Percentiles rank a stretch among this genome's conserved stretches.
These are phyloP conservation scores for Rubia balearica DNA, from an alignment of 305 asterid genomes.

Conservation along the genomic window DNA sequence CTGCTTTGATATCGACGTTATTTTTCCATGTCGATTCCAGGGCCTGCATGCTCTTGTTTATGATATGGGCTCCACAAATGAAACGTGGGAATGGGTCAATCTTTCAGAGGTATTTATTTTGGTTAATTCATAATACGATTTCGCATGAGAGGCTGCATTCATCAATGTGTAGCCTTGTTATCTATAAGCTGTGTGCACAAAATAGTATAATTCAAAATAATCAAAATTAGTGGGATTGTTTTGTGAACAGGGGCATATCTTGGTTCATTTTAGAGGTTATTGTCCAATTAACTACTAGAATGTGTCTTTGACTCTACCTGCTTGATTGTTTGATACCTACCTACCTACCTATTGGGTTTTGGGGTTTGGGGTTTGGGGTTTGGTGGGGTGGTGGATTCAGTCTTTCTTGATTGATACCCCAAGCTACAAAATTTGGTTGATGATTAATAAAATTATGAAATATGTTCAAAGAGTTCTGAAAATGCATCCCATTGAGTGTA, in stretches of 20 bases:
- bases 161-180: neutral
- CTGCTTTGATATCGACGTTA: conserved; percentile 18
- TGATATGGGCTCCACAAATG: conserved; percentile 53
- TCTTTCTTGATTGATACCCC: neutral
- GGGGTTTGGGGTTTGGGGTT: no score
- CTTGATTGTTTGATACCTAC: no score
- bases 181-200: neutral
- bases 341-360: no score
- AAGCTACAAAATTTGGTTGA: neutral
- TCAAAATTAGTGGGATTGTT: neutral
- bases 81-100: conserved; percentile 87
- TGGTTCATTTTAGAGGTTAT: neutral
- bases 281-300: neutral
- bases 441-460: neutral
- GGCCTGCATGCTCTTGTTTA: conserved; percentile 81
- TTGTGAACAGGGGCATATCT: neutral
- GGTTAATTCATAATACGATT: conserved; percentile 19
- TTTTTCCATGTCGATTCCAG: conserved; percentile 35
- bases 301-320: neutral
- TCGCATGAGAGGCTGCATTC: neutral
- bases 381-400: no score
- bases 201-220: neutral
- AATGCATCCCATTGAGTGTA: neutral
- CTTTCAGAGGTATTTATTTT: conserved; percentile 66
- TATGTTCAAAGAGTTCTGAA: neutral